These are phyloP conservation scores for Ustilago nuda DNA, from an alignment of 1,284 basidiomycete genomes.

Conservation along the genomic window DNA sequence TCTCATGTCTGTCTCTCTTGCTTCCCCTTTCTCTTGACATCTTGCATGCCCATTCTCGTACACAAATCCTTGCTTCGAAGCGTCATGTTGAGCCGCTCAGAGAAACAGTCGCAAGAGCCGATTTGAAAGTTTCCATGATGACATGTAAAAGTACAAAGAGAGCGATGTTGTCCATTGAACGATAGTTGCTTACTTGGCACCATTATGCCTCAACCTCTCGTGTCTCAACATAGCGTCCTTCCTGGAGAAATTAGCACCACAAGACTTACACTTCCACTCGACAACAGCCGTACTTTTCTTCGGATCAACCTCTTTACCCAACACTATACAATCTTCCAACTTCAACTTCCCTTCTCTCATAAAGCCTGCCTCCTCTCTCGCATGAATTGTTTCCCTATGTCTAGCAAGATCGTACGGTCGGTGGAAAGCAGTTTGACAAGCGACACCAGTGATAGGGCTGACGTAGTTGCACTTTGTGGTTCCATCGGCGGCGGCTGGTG, in stretches of 20 bases:
- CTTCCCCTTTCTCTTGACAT: no score
- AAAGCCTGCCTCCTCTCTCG: constrained; percentile 62
- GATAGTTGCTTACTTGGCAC: constrained; percentile 25
- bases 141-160: no score
- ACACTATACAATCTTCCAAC: constrained; percentile 62
- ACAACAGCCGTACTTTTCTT: constrained; percentile 62
- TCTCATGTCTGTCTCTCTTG: no score
- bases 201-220: constrained; percentile 55
- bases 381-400: constrained; percentile 67
- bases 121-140: no score
- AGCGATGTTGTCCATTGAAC: not conserved
- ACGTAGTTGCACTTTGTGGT: constrained; percentile 67
- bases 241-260: constrained; percentile 54
- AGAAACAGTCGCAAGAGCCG: no score
- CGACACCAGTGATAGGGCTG: constrained; percentile 56
- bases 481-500: constrained; percentile 25
- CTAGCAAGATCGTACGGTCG: constrained; percentile 67
- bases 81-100: no score
- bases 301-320: constrained; percentile 68
- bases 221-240: constrained; percentile 67
- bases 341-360: constrained; percentile 59
- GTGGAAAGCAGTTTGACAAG: constrained; percentile 66
- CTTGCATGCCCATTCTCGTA: no score
- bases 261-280: constrained; percentile 67
- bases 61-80: no score